Evolutionary conservation across 31 red algal genomes (phyloP), one percentile per base, ranked within the genome.

Genomic region (Asparagopsis taxiformis): DNA sequence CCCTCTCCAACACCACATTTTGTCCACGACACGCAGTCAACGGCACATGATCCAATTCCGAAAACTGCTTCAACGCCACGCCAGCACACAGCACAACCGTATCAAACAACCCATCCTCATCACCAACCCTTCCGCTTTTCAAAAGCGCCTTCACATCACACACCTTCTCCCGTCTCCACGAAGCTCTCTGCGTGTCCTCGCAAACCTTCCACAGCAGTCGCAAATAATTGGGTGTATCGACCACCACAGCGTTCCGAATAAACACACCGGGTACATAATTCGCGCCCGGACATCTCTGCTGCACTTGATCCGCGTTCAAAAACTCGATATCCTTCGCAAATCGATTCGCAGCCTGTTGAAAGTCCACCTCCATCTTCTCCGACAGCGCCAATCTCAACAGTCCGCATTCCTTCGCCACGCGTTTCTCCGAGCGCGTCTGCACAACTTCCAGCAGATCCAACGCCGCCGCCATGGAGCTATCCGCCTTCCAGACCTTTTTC

Each of bases 71-170:
- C 7, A 70, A 69, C 16, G 82, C 54, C 11, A 71, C 82, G 31
- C 82, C 82, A 13, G 72, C 72, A 55, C 82, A 87, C 32, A 87
- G 21, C 0, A 87, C 72, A 62, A 87, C 82, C 2, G 70, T 70
- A 51, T 87, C 82, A 76, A 64, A 87, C 24, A 39, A 50, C 22
- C 29, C 37, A 10, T 4, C 44, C 43, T 39, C 11, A 8, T 4
- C 4, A 16, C 4, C 36, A 17, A 22, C 38, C 20, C 4, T 70
- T 11, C 24, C 21, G 6, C 22, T 72, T 41, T 79, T 36, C 37
- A 79, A 55, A 35, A 79, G 17, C 8, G 22, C 33, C 46, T 2
- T 20, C 2, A 87, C 53, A 31, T 59, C 39, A 13, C 1, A 3
- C 15, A 87, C 65, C 23, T 43, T 34, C 57, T 75, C 44, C 22